Evolutionary conservation across 2,329 filamentous ascomycete species (phyloP), one percentile per base, ranked within the genome.

Genomic region (Reticulascus tulasneorum): DNA sequence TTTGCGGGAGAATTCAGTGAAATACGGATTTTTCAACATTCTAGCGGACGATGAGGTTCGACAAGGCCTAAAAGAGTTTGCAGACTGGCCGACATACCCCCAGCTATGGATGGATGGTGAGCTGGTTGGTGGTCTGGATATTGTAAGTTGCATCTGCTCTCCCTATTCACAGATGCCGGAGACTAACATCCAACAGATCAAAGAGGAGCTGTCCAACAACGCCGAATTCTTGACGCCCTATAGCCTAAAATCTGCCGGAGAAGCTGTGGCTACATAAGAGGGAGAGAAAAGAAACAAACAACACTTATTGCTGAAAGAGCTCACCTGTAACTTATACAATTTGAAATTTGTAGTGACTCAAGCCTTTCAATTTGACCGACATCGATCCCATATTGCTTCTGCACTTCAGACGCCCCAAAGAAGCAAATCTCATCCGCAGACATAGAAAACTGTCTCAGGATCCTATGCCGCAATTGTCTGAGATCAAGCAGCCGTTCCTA

Each of bases 21-120:
- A 94, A 59, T 98, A 97, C 60, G 93, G 93, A 15, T 98, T 98
- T 72, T 98, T 98, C 73, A 97, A 98, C 59, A 98, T 98, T 47
- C 66, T 98, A 51, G 93, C 93, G 46, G 93, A 98, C 59, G 91
- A 98, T 54, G 91, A 97, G 62, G 93, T 98, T 30, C 77, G 93
- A 43, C 91, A 97, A 66, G 93, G 93, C 1, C 67, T 98, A 55
- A 98, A 98, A 74, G 87, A 93, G 65, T 97, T 82, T 60, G 89
- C 89, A n/a, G 93, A 97, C 45, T 98, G 93, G 93, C 93, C 93
- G 9, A 98, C 93, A 0, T 98, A 88, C 64, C 93, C 93, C 15
- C 93, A 98, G 63, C 68, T 98, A 45, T 98, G 91, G 82, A 79
- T 94, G 10, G 78, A 83, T 42, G 91, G 93, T 11, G 89, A 96